Evolutionary conservation across 2,329 filamentous ascomycete species (phyloP), one percentile per base, ranked within the genome.

Genomic region (Boeremia exigua): DNA sequence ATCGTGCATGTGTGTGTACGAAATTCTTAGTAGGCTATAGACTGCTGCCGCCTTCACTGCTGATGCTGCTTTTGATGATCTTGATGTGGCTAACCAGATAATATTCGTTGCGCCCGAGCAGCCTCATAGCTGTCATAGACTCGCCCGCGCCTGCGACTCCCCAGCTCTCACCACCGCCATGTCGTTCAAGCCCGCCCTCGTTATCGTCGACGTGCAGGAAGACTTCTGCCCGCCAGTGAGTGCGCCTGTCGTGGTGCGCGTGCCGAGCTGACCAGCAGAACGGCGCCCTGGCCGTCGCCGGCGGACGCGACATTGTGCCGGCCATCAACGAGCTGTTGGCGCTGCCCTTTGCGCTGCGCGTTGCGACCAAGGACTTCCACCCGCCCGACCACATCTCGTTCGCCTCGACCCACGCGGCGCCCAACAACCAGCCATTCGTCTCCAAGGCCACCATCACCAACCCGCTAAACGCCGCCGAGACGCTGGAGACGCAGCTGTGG

Each of bases 331-430:
- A 77, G 44, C 87, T 98, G 40, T 85, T 98, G 53, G 63, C 76
- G 4, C 81, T 88, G 23, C 87, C 89, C 42, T 96, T 97, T 71
- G 76, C 80, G 34, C 74, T 90, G 67, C 91, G 88, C 64, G 79
- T 98, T 62, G 92, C 91, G 39, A 96, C 94, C n/a, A 89, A 92
- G 73, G 95, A 99, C 84, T 96, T 86, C 81, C 95, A 99, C 72
- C 95, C 95, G 0, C 64, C 68, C 2, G 78, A 88, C 69, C 94
- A 98, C 80, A 82, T 96, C 74, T 97, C 94, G 37, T 99, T 99
- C 76, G 92, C 92, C 11, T 79, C 82, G 27, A 96, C 93, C 77
- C 93, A 98, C 60, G 76, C 61, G 56, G 59, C 79, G 11, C 84
- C 85, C 2, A 79, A 84, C 67, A 88, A 89, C 68, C 74, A 80